phyloP scores from a whole-genome alignment of 2,329 filamentous ascomycete genomes.

The Clonostachys byssicola region DNA sequence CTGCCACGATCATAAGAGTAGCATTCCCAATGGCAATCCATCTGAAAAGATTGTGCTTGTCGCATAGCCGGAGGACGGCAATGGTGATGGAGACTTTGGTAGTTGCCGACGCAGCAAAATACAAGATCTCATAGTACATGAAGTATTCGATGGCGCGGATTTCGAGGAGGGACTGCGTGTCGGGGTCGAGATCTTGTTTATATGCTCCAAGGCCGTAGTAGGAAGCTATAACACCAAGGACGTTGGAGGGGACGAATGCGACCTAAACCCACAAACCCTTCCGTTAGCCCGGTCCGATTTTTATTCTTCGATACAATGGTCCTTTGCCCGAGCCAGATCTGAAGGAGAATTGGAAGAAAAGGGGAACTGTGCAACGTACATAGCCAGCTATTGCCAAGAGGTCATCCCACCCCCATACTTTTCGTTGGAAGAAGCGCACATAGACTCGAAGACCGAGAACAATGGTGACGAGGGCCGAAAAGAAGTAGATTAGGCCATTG shows the following conservation, averaged over 20 bases:
- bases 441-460: constrained; percentile 5
- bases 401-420: constrained; percentile 7
- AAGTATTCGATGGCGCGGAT: constrained; percentile 6
- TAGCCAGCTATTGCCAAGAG: constrained; percentile 5
- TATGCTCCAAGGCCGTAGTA: constrained; percentile 5
- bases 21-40: too few relatives aligned
- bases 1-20: too few relatives aligned
- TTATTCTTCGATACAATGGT: too few relatives aligned
- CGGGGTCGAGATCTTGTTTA: neutral
- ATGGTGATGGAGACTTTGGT: constrained; percentile 13
- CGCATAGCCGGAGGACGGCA: constrained; percentile 9
- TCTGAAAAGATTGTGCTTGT: too few relatives aligned
- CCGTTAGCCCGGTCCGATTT: too few relatives aligned
- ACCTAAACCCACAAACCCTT: neutral
- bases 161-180: constrained; percentile 3
- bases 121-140: constrained; percentile 8
- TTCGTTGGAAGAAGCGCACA: constrained; percentile 1
- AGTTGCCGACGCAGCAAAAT: constrained; percentile 10
- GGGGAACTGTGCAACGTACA: neutral
- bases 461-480: constrained; percentile 2
- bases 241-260: constrained; percentile 3
- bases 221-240: constrained; percentile 5
- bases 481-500: constrained; percentile 1
- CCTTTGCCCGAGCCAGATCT: too few relatives aligned
- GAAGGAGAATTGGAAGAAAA: too few relatives aligned